These are phyloP conservation scores for Eruca vesicaria DNA, from an alignment of 441 rosid genomes.

Conservation along the genomic window DNA sequence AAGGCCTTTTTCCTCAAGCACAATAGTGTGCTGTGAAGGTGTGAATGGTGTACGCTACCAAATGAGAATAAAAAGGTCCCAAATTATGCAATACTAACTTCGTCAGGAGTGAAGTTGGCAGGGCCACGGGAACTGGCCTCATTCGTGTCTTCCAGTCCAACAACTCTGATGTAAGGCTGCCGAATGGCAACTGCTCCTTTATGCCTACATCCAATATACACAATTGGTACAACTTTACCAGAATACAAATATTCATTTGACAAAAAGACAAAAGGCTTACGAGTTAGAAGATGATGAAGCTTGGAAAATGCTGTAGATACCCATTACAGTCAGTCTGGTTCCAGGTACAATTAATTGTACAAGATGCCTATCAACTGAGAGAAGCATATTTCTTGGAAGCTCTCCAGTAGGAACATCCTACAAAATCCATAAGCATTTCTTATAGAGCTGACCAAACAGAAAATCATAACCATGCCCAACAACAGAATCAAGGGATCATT, in stretches of 20 bases:
- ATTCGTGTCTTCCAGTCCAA: conserved; percentile 80
- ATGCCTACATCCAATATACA: conserved; percentile 46
- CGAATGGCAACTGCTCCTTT: conserved; percentile 95
- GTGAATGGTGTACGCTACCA: not conserved
- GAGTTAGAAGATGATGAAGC: conserved; percentile 67
- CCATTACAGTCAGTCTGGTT: conserved; percentile 85
- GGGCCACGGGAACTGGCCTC: conserved; percentile 83
- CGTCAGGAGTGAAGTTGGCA: conserved; percentile 72
- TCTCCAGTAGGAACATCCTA: conserved; percentile 99
- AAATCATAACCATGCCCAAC: not conserved
- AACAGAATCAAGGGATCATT: conserved; percentile 2
- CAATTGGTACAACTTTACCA: not conserved
- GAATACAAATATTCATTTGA: not conserved
- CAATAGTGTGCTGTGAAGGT: not conserved
- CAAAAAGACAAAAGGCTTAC: conserved; percentile 42
- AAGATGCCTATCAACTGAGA: conserved; percentile 88
- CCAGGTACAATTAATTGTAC: conserved; percentile 96
- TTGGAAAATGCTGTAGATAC: conserved; percentile 94
- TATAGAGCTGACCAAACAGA: not conserved
- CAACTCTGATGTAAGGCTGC: conserved; percentile 92
- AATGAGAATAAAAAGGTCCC: not conserved
- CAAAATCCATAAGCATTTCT: conserved; percentile 7
- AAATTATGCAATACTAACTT: conserved; percentile 47
- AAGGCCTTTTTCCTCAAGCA: not conserved
- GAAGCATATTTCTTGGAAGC: conserved; percentile 95